A percentile compares a stretch with the other conserved stretches of the same genome.
Conservation (phyloP, 495 filamentous ascomycete species). For the Penicillium diatomitis region DNA sequence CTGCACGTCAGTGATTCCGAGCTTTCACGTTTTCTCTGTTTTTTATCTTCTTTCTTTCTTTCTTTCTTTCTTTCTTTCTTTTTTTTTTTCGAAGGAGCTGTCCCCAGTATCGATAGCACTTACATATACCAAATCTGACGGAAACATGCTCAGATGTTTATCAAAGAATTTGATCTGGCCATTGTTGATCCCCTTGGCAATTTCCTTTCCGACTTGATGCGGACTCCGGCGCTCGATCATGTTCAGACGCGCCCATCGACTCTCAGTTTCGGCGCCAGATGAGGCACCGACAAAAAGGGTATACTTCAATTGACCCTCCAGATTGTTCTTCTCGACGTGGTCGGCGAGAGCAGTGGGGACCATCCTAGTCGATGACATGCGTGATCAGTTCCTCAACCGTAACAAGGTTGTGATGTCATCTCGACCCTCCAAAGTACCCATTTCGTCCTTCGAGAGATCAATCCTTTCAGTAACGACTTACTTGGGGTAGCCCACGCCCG, state of each 20-base stretch:
- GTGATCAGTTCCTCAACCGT: not conserved
- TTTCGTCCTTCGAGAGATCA: no score
- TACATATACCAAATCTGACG: constrained; percentile 75
- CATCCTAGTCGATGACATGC: constrained; percentile 41
- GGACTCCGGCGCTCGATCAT: constrained; percentile 84
- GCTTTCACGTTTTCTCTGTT: not conserved
- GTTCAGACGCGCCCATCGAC: constrained; percentile 74
- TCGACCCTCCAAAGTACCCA: not conserved
- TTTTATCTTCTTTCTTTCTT: no score
- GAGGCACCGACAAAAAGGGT: constrained; percentile 83
- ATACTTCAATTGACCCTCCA: constrained; percentile 78
- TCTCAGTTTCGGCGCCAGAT: constrained; percentile 84
- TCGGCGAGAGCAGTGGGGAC: constrained; percentile 78
- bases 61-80: no score
- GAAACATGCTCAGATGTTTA: constrained; percentile 89
- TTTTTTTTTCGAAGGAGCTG: no score
- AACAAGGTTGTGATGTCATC: not conserved
- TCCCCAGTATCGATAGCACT: constrained; percentile 14
- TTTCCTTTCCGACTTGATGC: constrained; percentile 88
- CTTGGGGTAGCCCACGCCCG: constrained; percentile 87
- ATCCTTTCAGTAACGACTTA: constrained; percentile 28
- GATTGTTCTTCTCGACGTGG: constrained; percentile 80
- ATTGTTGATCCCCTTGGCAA: constrained; percentile 83
- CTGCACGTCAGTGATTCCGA: constrained; percentile 10
- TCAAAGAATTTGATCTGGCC: constrained; percentile 89